These are phyloP conservation scores for Cornus controversa DNA, from an alignment of 148 eudicot genomes.

Conservation along the genomic window DNA sequence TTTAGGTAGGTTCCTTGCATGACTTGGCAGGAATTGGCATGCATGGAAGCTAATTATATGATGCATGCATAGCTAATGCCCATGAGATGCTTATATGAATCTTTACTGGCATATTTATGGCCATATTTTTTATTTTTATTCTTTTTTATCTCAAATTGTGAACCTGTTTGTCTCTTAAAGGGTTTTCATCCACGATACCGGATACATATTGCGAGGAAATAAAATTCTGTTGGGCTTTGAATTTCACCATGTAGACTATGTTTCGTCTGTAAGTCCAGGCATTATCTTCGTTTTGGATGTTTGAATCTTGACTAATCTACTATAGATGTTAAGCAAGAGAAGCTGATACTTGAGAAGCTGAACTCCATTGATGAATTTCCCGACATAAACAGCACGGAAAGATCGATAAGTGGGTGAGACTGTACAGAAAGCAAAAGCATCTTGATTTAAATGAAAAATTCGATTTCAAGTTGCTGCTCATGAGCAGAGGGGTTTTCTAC, in stretches of 20 bases:
- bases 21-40: neutral
- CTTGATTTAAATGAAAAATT: neutral
- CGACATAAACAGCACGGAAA: slow-evolving; percentile 10
- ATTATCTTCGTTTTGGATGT: neutral
- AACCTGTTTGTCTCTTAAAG: neutral
- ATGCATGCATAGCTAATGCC: neutral
- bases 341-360: slow-evolving; percentile 66
- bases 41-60: neutral
- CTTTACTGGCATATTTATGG: neutral
- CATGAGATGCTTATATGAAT: neutral
- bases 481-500: neutral
- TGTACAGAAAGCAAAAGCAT: neutral
- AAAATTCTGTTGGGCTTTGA: neutral
- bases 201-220: neutral
- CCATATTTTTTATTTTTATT: neutral
- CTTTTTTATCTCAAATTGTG: neutral
- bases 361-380: slow-evolving; percentile 42
- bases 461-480: neutral
- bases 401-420: slow-evolving; percentile 9
- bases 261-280: neutral
- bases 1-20: neutral
- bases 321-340: slow-evolving; percentile 74
- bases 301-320: slow-evolving; percentile 24
- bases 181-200: neutral
- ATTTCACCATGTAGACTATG: slow-evolving; percentile 1